phyloP scores from a whole-genome alignment of 495 filamentous ascomycete genomes.

The Penicillium cataractarum region DNA sequence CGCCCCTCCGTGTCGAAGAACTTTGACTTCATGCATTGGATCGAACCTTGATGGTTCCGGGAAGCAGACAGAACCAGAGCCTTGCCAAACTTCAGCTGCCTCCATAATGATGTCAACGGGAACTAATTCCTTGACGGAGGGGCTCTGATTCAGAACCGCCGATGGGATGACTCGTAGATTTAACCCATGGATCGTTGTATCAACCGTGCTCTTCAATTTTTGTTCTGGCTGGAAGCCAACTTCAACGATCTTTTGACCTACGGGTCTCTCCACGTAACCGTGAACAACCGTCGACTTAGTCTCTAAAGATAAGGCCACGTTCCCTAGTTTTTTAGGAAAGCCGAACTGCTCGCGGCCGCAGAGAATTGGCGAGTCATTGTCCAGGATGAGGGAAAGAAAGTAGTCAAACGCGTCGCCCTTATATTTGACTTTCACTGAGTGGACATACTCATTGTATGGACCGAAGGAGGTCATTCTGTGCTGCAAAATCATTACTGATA shows the following conservation, averaged over 20 bases:
- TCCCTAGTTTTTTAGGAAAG: constrained; percentile 5
- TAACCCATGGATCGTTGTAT: constrained; percentile 1
- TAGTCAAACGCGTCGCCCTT: constrained; percentile 7
- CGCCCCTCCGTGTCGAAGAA: constrained; percentile 4
- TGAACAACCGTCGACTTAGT: not conserved
- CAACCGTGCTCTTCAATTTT: not conserved
- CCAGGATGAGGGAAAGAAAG: constrained; percentile 8
- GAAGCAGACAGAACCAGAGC: constrained; percentile 8
- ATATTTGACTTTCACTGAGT: constrained; percentile 8
- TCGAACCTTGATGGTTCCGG: constrained; percentile 7
- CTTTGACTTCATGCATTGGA: constrained; percentile 8
- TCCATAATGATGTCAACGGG: not conserved
- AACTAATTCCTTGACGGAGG: not conserved
- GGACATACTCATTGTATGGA: constrained; percentile 11
- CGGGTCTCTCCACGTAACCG: constrained; percentile 4
- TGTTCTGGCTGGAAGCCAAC: constrained; percentile 9
- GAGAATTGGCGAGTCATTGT: constrained; percentile 3
- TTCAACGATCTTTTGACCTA: constrained; percentile 4
- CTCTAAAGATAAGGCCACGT: not conserved
- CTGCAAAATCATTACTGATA: constrained; percentile 11
- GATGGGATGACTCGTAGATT: constrained; percentile 7
- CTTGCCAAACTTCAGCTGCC: constrained; percentile 6
- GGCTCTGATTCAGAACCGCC: not conserved
- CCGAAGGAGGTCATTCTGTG: constrained; percentile 7
- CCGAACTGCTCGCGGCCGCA: constrained; percentile 10